These are phyloP conservation scores for Aspergillus pseudotamarii DNA, from an alignment of 2,329 filamentous ascomycete genomes.

Conservation along the genomic window DNA sequence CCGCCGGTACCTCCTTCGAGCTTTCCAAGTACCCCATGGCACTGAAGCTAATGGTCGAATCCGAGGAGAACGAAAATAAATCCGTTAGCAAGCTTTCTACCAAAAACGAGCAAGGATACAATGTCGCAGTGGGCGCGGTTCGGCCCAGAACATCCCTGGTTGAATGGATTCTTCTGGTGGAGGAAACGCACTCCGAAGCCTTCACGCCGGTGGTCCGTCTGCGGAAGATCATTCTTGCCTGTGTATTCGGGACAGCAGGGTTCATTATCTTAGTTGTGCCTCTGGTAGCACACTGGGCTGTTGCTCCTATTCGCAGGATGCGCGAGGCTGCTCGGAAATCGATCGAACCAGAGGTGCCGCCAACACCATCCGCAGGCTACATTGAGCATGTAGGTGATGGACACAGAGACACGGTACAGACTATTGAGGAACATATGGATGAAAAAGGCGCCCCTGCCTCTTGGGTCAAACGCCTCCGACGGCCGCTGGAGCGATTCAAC, in stretches of 20 bases:
- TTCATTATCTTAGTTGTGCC: slow-evolving; percentile 71
- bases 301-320: slow-evolving; percentile 75
- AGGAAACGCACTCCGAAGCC: slow-evolving; percentile 74
- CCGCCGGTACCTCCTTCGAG: slow-evolving; percentile 56
- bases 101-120: slow-evolving; percentile 68
- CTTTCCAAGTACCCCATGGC: slow-evolving; percentile 66
- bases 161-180: slow-evolving; percentile 81
- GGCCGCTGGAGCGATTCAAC: slow-evolving; percentile 15
- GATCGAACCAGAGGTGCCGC: slow-evolving; percentile 55
- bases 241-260: slow-evolving; percentile 80
- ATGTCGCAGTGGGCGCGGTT: slow-evolving; percentile 80
- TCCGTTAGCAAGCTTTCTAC: slow-evolving; percentile 70
- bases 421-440: slow-evolving; percentile 7
- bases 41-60: slow-evolving; percentile 59
- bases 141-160: slow-evolving; percentile 68
- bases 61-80: slow-evolving; percentile 60
- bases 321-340: slow-evolving; percentile 75
- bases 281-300: slow-evolving; percentile 79
- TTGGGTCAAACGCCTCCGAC: slow-evolving; percentile 20
- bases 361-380: not conserved
- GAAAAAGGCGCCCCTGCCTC: slow-evolving; percentile 16
- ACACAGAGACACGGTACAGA: not conserved
- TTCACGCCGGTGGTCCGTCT: slow-evolving; percentile 74
- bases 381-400: not conserved
- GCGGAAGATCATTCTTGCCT: slow-evolving; percentile 78